These are phyloP conservation scores for Cladorrhinum sp. DNA, from an alignment of 2,329 filamentous ascomycete species.

Conservation along the genomic window DNA sequence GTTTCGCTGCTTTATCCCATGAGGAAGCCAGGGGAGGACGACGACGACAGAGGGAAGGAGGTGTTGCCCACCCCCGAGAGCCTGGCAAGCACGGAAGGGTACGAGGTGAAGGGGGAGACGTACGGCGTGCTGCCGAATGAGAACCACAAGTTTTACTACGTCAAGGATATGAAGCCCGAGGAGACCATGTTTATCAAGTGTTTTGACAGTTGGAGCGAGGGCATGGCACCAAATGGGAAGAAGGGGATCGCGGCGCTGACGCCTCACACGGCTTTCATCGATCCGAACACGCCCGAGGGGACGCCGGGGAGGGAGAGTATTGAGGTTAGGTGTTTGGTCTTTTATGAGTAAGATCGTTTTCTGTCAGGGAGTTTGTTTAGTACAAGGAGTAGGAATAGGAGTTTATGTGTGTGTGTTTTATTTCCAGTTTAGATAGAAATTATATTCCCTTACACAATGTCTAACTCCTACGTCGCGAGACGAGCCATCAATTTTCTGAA, in stretches of 20 bases:
- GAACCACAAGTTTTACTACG: constrained; percentile 60
- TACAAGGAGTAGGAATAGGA: no score
- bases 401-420: no score
- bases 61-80: constrained; percentile 47
- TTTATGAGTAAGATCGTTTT: constrained; percentile 45
- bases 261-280: constrained; percentile 54
- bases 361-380: no score
- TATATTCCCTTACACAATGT: no score
- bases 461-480: no score
- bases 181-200: constrained; percentile 51
- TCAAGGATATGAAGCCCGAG: constrained; percentile 64
- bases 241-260: constrained; percentile 45
- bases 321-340: constrained; percentile 61
- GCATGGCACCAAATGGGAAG: constrained; percentile 32
- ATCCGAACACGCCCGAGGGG: constrained; percentile 51
- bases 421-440: neutral
- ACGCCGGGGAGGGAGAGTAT: constrained; percentile 55
- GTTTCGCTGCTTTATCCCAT: constrained; percentile 63
- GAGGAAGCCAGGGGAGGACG: constrained; percentile 42
- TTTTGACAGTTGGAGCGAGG: constrained; percentile 47
- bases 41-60: constrained; percentile 59
- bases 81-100: constrained; percentile 52
- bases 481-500: no score
- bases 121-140: constrained; percentile 57
- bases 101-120: constrained; percentile 61